A percentile compares a stretch with the other conserved stretches of the same genome.
These are phyloP conservation scores for Neonectria sp. DNA, from an alignment of 2,329 filamentous ascomycete genomes.

Conservation along the genomic window DNA sequence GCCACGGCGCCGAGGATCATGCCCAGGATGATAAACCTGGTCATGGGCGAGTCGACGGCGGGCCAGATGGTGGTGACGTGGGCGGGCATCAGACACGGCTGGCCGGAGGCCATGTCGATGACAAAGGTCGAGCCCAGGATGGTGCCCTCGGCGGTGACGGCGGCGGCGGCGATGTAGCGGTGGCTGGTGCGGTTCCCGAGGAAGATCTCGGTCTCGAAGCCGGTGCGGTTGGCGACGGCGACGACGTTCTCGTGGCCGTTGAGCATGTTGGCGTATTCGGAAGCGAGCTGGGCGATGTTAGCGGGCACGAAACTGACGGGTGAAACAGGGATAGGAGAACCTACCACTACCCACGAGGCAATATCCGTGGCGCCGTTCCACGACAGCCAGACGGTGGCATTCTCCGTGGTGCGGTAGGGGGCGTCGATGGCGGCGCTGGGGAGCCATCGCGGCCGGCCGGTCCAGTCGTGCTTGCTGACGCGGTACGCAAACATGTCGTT, in stretches of 20 bases:
- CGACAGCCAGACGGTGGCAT: conserved; percentile 48
- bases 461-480: conserved; percentile 47
- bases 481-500: conserved; percentile 50
- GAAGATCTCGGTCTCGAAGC: conserved; percentile 47
- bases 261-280: conserved; percentile 39
- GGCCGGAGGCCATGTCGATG: conserved; percentile 45
- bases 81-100: conserved; percentile 43
- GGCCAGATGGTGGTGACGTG: conserved; percentile 39
- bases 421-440: conserved; percentile 48
- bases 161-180: conserved; percentile 48
- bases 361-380: conserved; percentile 53
- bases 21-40: conserved; percentile 22
- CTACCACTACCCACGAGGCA: conserved; percentile 47
- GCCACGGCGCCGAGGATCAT: conserved; percentile 12
- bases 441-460: conserved; percentile 47
- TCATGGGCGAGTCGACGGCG: conserved; percentile 10
- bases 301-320: conserved; percentile 26
- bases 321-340: conserved; percentile 26
- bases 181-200: conserved; percentile 32
- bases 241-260: conserved; percentile 44
- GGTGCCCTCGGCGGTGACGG: conserved; percentile 40
- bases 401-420: conserved; percentile 40
- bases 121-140: conserved; percentile 48
- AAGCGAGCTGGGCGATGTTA: conserved; percentile 43
- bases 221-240: conserved; percentile 42